A percentile compares a stretch with the other conserved stretches of the same genome.
Conservation (phyloP, 2,329 filamentous ascomycete species). For the Lasiodiplodia citricola region DNA sequence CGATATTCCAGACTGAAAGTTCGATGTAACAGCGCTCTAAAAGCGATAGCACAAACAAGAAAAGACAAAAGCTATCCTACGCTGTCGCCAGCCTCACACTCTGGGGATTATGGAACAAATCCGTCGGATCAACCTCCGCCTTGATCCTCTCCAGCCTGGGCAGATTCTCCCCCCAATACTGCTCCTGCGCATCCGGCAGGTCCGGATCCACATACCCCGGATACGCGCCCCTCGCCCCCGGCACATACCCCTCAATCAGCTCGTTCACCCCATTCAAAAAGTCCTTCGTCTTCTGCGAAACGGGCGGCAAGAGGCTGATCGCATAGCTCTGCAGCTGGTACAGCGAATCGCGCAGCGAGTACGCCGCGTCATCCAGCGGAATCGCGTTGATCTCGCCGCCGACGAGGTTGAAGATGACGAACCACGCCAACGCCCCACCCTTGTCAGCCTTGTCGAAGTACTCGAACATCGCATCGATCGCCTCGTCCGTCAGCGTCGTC, state of each 20-base stretch:
- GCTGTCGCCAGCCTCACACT: constrained; percentile 35
- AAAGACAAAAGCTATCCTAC: background rate
- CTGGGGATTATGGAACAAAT: constrained; percentile 45
- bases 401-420: constrained; percentile 43
- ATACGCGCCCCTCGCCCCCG: constrained; percentile 51
- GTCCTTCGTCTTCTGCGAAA: constrained; percentile 42
- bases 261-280: constrained; percentile 51
- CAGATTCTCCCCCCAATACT: constrained; percentile 53
- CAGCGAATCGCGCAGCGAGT: constrained; percentile 40
- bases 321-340: constrained; percentile 47
- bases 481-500: constrained; percentile 37
- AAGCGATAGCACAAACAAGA: no score
- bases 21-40: no score
- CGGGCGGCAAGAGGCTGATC: constrained; percentile 37
- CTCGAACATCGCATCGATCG: constrained; percentile 40
- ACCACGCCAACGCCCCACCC: constrained; percentile 39
- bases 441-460: constrained; percentile 40
- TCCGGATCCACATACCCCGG: constrained; percentile 59
- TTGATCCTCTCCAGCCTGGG: constrained; percentile 45
- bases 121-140: constrained; percentile 45
- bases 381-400: constrained; percentile 43
- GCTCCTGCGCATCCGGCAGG: constrained; percentile 48
- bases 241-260: constrained; percentile 38
- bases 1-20: no score
- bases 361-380: constrained; percentile 38